phyloP scores from a whole-genome alignment of 73 alveolate species.

The Blepharisma stoltei region DNA sequence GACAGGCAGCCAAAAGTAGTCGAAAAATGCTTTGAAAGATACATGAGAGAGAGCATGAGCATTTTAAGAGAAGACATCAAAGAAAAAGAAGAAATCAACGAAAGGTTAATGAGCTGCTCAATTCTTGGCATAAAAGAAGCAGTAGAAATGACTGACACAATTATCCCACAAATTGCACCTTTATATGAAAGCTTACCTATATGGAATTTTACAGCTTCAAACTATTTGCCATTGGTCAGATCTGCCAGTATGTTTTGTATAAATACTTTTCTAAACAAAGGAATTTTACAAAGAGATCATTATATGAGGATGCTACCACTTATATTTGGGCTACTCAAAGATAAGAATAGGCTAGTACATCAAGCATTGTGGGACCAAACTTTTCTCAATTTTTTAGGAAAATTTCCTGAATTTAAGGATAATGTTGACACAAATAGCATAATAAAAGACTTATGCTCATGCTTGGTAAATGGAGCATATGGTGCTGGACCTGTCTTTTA shows the following conservation, averaged over 20 bases:
- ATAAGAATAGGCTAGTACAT: background rate
- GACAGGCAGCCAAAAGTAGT: background rate
- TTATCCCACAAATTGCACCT: background rate
- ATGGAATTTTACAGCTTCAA: background rate
- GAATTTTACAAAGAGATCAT: background rate
- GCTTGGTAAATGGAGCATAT: background rate
- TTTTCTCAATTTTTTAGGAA: background rate
- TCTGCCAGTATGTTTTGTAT: background rate
- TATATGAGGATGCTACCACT: background rate
- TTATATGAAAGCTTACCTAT: background rate
- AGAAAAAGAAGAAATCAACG: background rate
- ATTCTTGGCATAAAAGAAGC: constrained; percentile 15
- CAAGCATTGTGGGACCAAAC: constrained; percentile 14
- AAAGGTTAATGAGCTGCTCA: background rate
- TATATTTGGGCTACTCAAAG: background rate
- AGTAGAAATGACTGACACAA: background rate
- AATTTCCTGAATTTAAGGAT: background rate
- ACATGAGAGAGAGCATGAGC: background rate
- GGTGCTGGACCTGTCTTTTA: constrained; percentile 28
- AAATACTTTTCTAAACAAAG: background rate
- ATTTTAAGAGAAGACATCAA: background rate
- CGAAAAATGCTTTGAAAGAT: constrained; percentile 20
- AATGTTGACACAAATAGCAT: background rate
- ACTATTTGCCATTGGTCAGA: background rate
- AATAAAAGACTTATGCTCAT: background rate